Base-by-base conservation (phyloP, 2,329 filamentous ascomycete genomes). In the Trichoderma sp. region DNA sequence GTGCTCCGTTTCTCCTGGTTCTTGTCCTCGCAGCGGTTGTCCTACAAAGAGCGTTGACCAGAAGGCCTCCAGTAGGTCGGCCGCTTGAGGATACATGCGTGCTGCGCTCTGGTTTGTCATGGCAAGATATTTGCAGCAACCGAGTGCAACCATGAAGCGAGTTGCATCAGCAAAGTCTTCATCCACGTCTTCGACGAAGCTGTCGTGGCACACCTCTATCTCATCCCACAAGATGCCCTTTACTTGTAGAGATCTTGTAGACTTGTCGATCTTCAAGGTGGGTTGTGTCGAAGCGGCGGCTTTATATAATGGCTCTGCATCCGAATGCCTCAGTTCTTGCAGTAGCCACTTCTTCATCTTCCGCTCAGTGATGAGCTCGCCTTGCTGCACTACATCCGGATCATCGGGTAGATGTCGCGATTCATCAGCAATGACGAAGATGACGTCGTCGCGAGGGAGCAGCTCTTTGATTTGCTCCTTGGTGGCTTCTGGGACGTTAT, bases 41-140 rank as follows among this genome's bases (percentile, higher is more conserved):
- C 57, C 57, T 9, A 60, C 57, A 28, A 28, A 28, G 4, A 60
- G 21, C 7, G 57, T 51, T 7, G 57, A 60, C 57, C 45, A 60
- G 5, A 60, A 60, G 7, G 57, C 57, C 43, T 60, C 45, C 21
- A 60, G 7, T 19, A 60, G 47, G 21, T 60, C 24, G 17, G 26
- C 21, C 5, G 7, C 4, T 43, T 9, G 19, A 1, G 30, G 34
- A n/a, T 60, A 43, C 24, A 10, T 60, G 21, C 26, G 7, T 28
- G 45, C 6, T 51, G 30, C 30, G 7, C 26, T 17, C n/a, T 28
- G 28, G 17, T 28, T 60, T 17, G 57, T 51, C 21, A 43, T n/a
- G 21, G 57, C 57, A 3, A 60, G 45, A n/a, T 51, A 30, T 34
- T 60, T 60, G 34, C 57, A 60, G 17, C 57, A 51, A 17, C 57